Conservation (phyloP, 208 protist species). For the Porcisia deanei region DNA sequence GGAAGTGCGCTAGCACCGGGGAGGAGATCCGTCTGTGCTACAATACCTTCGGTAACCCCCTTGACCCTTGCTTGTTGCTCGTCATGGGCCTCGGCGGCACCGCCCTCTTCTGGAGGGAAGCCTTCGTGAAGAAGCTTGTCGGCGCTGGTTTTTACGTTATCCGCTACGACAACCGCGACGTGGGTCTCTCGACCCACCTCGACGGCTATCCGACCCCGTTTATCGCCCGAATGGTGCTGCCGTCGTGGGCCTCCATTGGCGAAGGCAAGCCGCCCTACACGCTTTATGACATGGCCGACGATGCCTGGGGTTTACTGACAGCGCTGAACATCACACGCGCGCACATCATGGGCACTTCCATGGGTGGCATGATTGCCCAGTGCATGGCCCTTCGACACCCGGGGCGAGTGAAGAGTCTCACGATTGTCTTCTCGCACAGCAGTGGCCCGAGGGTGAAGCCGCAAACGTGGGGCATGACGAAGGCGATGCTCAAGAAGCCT, state of each 20-base stretch:
- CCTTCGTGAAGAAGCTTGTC: constrained; percentile 44
- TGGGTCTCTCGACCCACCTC: constrained; percentile 65
- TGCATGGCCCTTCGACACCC: constrained; percentile 56
- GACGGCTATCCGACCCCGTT: constrained; percentile 32
- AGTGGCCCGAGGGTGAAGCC: constrained; percentile 43
- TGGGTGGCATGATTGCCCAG: constrained; percentile 87
- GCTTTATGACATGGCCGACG: constrained; percentile 67
- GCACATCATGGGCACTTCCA: constrained; percentile 63
- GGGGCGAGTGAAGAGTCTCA: constrained; percentile 48
- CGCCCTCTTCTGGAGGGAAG: constrained; percentile 18
- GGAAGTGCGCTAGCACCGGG: constrained; percentile 47
- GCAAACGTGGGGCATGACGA: constrained; percentile 31
- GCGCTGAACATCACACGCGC: constrained; percentile 46
- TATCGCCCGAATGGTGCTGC: constrained; percentile 50
- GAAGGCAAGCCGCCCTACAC: constrained; percentile 56
- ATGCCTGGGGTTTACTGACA: constrained; percentile 58
- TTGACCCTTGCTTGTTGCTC: constrained; percentile 59
- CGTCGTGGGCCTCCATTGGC: constrained; percentile 42
- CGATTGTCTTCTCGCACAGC: constrained; percentile 53
- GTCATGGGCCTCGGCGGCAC: constrained; percentile 47
- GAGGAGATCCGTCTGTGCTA: constrained; percentile 67
- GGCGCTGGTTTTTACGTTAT: constrained; percentile 58
- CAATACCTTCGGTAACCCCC: constrained; percentile 47
- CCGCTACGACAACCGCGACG: constrained; percentile 76
- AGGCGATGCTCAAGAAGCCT: constrained; percentile 47